These are phyloP conservation scores for Mycena galopus DNA, from an alignment of 768 basidiomycete genomes.

Conservation along the genomic window DNA sequence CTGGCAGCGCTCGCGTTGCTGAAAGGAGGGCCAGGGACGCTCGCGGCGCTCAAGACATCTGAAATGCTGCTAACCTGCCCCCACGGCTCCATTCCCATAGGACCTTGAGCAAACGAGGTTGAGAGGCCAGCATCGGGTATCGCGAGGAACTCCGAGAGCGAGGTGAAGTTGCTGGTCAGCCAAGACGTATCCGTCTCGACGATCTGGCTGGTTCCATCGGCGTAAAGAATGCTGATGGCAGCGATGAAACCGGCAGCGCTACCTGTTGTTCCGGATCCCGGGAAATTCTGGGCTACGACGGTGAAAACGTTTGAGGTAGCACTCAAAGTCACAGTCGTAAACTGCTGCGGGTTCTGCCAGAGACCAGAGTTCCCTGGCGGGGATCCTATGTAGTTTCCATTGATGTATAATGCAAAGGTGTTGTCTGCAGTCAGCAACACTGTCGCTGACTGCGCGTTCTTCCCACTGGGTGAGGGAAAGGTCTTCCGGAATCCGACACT, in stretches of 20 bases:
- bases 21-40: conserved; percentile 16
- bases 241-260: conserved; percentile 8
- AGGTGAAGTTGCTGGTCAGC: too few species aligned
- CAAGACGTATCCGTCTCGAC: too few species aligned
- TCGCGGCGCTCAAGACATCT: neutral
- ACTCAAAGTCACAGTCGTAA: conserved; percentile 4
- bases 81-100: too few species aligned
- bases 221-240: neutral
- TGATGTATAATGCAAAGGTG: conserved; percentile 6
- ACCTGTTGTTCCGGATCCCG: too few species aligned
- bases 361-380: neutral
- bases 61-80: too few species aligned
- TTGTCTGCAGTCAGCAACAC: conserved; percentile 22
- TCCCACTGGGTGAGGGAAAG: too few species aligned
- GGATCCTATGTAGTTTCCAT: neutral
- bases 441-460: conserved; percentile 6
- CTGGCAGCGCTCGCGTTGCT: neutral
- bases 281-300: too few species aligned
- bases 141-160: too few species aligned
- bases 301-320: conserved; percentile 13
- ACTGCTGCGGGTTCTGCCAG: conserved; percentile 22
- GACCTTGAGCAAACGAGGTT: too few species aligned
- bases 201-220: too few species aligned
- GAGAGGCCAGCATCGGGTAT: too few species aligned
- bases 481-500: too few species aligned